Percentiles rank a stretch among this genome's conserved stretches.
Conservation (phyloP, 768 basidiomycete genomes). For the Tulasnella sp. region DNA sequence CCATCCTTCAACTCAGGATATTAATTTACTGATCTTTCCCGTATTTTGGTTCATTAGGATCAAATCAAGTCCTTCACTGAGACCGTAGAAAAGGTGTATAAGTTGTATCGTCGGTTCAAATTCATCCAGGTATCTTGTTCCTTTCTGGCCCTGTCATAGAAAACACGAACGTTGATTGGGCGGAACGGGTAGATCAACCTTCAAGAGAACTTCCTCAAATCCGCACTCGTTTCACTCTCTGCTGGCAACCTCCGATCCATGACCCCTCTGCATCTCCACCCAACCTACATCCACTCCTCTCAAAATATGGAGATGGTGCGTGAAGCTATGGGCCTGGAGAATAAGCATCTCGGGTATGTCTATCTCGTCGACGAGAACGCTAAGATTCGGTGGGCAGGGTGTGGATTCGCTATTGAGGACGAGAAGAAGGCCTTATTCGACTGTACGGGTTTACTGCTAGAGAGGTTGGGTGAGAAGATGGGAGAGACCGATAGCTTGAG, state of each 20-base stretch:
- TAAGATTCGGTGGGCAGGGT: conserved; percentile 86
- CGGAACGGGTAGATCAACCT: conserved; percentile 79
- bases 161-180: too few species aligned
- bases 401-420: conserved; percentile 68
- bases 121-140: conserved; percentile 40
- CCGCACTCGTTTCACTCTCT: conserved; percentile 79
- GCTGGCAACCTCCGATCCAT: conserved; percentile 56
- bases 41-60: conserved; percentile 36
- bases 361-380: conserved; percentile 79
- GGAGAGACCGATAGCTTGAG: too few species aligned
- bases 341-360: conserved; percentile 85
- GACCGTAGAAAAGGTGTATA: conserved; percentile 44
- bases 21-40: not conserved
- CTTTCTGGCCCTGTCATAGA: not conserved
- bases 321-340: conserved; percentile 76
- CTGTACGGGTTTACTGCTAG: conserved; percentile 59
- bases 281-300: conserved; percentile 66
- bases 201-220: conserved; percentile 89
- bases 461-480: conserved; percentile 29
- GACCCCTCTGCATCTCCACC: conserved; percentile 52
- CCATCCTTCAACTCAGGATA: not conserved
- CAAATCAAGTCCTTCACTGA: conserved; percentile 65
- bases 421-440: conserved; percentile 60
- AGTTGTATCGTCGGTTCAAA: conserved; percentile 51
- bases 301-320: conserved; percentile 82